Conservation (phyloP, 805 yeast genomes). For the Saturnispora kantuleensis region DNA sequence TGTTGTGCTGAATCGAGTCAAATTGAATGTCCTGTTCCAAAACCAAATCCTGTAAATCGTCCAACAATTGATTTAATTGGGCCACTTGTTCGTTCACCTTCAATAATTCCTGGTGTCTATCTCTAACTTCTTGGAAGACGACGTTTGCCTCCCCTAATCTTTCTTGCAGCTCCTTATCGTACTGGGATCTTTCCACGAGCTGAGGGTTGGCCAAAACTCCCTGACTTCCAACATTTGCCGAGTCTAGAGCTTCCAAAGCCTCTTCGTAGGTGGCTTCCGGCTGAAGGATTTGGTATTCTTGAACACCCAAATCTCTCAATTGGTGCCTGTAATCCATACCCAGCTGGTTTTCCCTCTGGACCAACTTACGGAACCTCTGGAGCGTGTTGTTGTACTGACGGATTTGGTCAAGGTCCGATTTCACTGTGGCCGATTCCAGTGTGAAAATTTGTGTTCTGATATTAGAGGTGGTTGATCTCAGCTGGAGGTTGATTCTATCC, state of each 20-base stretch:
- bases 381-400: constrained; percentile 74
- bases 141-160: constrained; percentile 82
- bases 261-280: constrained; percentile 76
- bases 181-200: constrained; percentile 33
- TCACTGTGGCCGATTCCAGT: constrained; percentile 52
- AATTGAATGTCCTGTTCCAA: constrained; percentile 84
- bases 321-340: constrained; percentile 72
- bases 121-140: constrained; percentile 83
- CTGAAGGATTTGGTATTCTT: constrained; percentile 76
- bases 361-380: constrained; percentile 68
- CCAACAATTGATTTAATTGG: constrained; percentile 82
- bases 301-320: constrained; percentile 41
- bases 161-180: constrained; percentile 24
- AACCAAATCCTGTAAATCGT: constrained; percentile 88
- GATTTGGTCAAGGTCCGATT: constrained; percentile 60
- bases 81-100: constrained; percentile 87
- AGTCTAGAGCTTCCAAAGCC: constrained; percentile 66
- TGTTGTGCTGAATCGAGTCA: constrained; percentile 66
- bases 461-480: constrained; percentile 5
- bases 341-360: constrained; percentile 72
- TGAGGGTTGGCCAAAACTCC: constrained; percentile 89
- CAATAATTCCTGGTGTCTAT: constrained; percentile 81
- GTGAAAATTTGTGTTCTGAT: constrained; percentile 63
- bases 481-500: constrained; percentile 1
- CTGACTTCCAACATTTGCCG: constrained; percentile 54